Conservation (phyloP, 257 asterid species). For the Gardenia jasminoides region DNA sequence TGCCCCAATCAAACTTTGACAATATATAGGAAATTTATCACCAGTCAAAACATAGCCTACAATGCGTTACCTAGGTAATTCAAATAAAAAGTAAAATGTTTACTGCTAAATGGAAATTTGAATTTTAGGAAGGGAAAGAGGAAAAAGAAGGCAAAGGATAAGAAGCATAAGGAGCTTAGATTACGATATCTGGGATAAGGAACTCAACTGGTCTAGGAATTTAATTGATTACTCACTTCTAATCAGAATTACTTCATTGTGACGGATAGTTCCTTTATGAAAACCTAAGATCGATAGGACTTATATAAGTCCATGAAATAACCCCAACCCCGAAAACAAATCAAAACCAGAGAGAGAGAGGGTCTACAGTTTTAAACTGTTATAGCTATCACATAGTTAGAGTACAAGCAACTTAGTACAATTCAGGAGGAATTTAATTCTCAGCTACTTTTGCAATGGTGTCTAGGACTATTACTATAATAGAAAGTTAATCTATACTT, state of each 20-base stretch:
- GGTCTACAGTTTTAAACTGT: background rate
- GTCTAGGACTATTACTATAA: background rate
- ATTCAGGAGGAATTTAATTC: background rate
- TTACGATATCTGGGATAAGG: background rate
- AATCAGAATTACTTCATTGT: no score
- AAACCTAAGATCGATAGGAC: no score
- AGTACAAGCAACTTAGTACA: background rate
- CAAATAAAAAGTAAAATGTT: background rate
- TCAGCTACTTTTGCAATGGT: conserved; percentile 3
- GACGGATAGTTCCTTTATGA: no score
- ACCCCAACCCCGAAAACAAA: no score
- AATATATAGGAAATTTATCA: no score
- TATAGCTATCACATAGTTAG: background rate
- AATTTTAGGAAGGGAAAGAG: background rate
- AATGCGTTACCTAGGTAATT: no score
- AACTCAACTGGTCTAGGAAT: background rate
- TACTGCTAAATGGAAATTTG: background rate
- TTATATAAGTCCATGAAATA: no score
- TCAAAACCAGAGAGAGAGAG: background rate
- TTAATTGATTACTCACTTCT: no score
- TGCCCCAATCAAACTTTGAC: background rate
- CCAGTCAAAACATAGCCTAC: background rate
- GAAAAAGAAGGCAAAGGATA: background rate
- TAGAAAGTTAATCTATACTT: background rate
- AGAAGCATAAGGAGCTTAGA: background rate